These are phyloP conservation scores for Cystobasidium sp. DNA, from an alignment of 1,284 basidiomycete species.

Conservation along the genomic window DNA sequence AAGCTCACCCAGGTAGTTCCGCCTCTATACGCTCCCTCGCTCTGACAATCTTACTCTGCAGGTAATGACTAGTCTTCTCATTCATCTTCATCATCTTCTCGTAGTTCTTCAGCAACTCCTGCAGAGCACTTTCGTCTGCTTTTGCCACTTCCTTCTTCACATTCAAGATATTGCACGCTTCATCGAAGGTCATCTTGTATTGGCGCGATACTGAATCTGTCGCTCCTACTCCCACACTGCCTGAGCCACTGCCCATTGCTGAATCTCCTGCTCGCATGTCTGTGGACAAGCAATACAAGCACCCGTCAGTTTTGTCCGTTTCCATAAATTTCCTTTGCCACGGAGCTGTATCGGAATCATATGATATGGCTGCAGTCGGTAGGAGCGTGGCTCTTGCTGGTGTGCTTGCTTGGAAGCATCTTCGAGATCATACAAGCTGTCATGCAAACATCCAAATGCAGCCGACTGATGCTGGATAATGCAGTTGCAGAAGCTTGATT, in stretches of 20 bases:
- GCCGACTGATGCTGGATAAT: no score
- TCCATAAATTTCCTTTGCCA: conserved; percentile 2
- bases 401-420: not conserved
- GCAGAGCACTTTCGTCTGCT: conserved; percentile 59
- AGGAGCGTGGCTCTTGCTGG: no score
- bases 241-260: conserved; percentile 32
- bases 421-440: conserved; percentile 2
- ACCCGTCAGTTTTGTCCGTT: not conserved
- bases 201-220: conserved; percentile 74
- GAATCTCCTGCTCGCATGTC: conserved; percentile 37
- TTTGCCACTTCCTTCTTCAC: conserved; percentile 65
- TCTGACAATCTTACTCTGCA: conserved; percentile 94
- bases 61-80: conserved; percentile 76
- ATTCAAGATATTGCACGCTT: conserved; percentile 93
- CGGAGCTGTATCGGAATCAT: not conserved
- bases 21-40: conserved; percentile 93
- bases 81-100: conserved; percentile 91
- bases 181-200: conserved; percentile 92
- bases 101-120: conserved; percentile 80
- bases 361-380: not conserved
- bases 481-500: no score
- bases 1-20: conserved; percentile 60
- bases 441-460: not conserved
- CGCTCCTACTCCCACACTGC: conserved; percentile 29
- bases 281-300: not conserved